Evolutionary conservation across 2,329 filamentous ascomycete genomes (phyloP), one percentile per base, ranked within the genome.

Genomic region (Metarhizium rileyi): DNA sequence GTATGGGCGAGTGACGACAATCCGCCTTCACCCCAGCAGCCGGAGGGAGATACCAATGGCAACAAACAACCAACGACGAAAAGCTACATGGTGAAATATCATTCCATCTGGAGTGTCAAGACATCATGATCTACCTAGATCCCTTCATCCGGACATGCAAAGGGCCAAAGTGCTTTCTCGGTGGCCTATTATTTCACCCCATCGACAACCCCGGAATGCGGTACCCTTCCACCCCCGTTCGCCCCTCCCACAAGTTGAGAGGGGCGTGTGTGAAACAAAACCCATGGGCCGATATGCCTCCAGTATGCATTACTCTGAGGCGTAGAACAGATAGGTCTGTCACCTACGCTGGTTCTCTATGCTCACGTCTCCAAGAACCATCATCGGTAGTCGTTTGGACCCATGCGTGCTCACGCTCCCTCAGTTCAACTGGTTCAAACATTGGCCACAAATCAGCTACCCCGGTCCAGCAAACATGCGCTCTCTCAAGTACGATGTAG

Each of bases 351-450:
- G 28, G 14, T 25, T 27, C 40, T 50, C 44, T 50, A 52, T 50
- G 44, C 47, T 36, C 50, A 52, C 50, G 25, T 50, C 44, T 42
- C 28, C 25, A 41, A 28, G 44, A 47, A 52, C 40, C 23, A 12
- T 48, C 23, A 12, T 48, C 25, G 23, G 25, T 26, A 44, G 46
- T 27, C 40, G 22, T 42, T 33, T 45, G 48, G 50, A 47, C 47
- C 50, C 50, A 45, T 46, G 14, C 28, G 33, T 30, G n/a, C 48
- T 30, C 44, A 50, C 40, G 41, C 40, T 47, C 40, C 45, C 38
- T 50, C 22, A 43, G 33, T 47, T 47, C 44, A 52, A 33, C 40
- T 36, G 48, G 45, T 40, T 43, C 44, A 18, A n/a, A 12, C 18
- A 20, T 25, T 7, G 28, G 20, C 20, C 41, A 28, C 47, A 40